Evolutionary conservation across 345 rosid genomes (phyloP), one percentile per base, ranked within the genome.

Genomic region (Hibiscus trionum): DNA sequence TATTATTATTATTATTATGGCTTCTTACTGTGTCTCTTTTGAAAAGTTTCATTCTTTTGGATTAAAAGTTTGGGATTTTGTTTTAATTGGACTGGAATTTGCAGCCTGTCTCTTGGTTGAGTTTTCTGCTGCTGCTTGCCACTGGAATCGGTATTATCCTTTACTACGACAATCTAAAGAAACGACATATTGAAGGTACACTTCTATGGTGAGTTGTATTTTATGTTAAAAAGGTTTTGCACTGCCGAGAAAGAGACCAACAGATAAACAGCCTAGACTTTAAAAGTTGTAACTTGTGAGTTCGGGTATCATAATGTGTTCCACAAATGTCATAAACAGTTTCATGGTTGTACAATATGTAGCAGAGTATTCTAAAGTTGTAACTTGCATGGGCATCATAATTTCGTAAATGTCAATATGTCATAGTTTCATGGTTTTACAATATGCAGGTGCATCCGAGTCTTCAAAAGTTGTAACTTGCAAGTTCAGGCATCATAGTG

Each of bases 51-150:
- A 60, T 50, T 33, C 19, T 66, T 21, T 16, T 4, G 24, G 6
- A 16, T 24, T 29, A 56, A 12, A 61, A 35, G 3, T 29, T 3
- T 49, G 24, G 37, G 3, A 59, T 47, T 58, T 3, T 66, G 33
- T 5, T 47, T 37, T 9, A 21, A 33, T 72, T 35, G 11, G 14
- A 53, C 46, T 73, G 58, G 14, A 3, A 39, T 49, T 55, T 73
- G 77, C 86, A 96, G 97, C 98, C 97, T 4, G 87, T 96, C 79
- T 96, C 96, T 21, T 96, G 99, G 97, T 74, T 91, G 87, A 96
- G 96, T 72, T 86, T 96, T 74, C 83, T 91, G 72, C 79, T 96
- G 80, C 80, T 96, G 82, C 77, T 84, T 37, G 79, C 83, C 15
- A 90, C 98, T 37, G 98, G 98, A 79, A 90, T 84, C 5, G 98